Percentiles rank a stretch among this genome's conserved stretches.
Evolutionary conservation across 768 basidiomycete species (phyloP).

Genomic region (Scleroderma bovista): DNA sequence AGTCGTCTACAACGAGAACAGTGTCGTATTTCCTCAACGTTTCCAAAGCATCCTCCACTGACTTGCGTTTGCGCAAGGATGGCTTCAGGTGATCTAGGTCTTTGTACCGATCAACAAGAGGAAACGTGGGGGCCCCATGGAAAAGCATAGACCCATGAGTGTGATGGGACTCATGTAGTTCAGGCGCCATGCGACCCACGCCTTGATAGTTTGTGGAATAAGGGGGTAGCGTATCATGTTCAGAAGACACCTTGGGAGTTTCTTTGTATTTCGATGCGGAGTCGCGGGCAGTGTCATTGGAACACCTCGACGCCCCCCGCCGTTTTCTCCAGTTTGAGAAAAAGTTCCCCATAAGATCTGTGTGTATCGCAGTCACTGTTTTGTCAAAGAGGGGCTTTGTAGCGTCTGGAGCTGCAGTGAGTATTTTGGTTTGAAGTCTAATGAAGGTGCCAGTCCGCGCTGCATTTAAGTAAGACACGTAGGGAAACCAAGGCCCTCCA

Average conservation of each 20-base stretch:
- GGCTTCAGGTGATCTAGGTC: constrained; percentile 19
- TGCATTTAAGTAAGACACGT: too few relatives aligned
- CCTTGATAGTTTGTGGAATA: constrained; percentile 12
- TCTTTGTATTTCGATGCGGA: constrained; percentile 5
- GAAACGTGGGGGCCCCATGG: constrained; percentile 11
- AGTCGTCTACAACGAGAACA: constrained; percentile 57
- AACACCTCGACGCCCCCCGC: too few relatives aligned
- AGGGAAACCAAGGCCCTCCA: too few relatives aligned
- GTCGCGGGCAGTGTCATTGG: not conserved
- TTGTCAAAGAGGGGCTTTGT: too few relatives aligned
- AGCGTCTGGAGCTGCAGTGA: too few relatives aligned
- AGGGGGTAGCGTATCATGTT: constrained; percentile 15
- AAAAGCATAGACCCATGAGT: constrained; percentile 20
- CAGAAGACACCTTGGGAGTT: not conserved
- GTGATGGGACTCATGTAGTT: constrained; percentile 12
- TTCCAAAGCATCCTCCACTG: constrained; percentile 26
- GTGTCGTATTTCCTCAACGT: constrained; percentile 47
- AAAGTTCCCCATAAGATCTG: too few relatives aligned
- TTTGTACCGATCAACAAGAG: constrained; percentile 9
- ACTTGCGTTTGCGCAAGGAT: constrained; percentile 23
- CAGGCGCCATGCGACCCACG: not conserved
- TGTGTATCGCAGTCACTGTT: too few relatives aligned
- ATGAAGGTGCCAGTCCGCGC: too few relatives aligned
- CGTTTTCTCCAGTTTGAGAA: too few relatives aligned
- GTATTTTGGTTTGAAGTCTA: too few relatives aligned